Evolutionary conservation across 495 filamentous ascomycete genomes (phyloP).

Genomic region (Xylaria venustula): DNA sequence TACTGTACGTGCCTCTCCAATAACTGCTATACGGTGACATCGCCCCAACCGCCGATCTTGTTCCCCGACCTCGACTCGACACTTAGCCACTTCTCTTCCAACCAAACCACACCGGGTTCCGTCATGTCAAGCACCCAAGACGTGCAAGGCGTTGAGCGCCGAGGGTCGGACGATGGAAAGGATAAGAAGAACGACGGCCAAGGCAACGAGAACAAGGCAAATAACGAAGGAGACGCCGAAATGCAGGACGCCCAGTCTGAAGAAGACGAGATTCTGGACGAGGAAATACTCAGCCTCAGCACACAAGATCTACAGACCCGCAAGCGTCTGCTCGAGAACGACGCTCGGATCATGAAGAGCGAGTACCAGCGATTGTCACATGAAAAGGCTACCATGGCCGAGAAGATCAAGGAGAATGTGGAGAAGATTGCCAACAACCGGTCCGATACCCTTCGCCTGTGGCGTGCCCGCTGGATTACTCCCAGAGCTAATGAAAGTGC

Average conservation of each 20-base stretch:
- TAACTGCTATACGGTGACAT: too few relatives aligned
- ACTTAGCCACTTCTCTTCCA: not conserved
- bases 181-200: conserved; percentile 70
- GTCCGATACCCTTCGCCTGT: conserved; percentile 47
- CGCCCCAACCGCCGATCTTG: not conserved
- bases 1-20: too few relatives aligned
- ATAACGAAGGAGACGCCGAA: conserved; percentile 72
- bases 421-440: conserved; percentile 99
- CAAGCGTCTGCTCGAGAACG: conserved; percentile 88
- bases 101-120: not conserved
- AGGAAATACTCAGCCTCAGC: conserved; percentile 84
- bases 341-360: conserved; percentile 97
- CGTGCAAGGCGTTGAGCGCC: conserved; percentile 67
- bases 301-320: conserved; percentile 91
- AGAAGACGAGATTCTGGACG: conserved; percentile 79
- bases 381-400: conserved; percentile 90
- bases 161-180: conserved; percentile 62
- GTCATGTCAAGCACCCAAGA: conserved; percentile 85
- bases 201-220: conserved; percentile 66
- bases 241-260: conserved; percentile 79
- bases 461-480: not conserved
- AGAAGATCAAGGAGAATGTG: conserved; percentile 98
- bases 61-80: not conserved
- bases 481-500: conserved; percentile 18
- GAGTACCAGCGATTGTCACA: conserved; percentile 92